These are phyloP conservation scores for Schoenoplectus tabernaemontani DNA, from an alignment of 202 grass and related monocot species.

Conservation along the genomic window DNA sequence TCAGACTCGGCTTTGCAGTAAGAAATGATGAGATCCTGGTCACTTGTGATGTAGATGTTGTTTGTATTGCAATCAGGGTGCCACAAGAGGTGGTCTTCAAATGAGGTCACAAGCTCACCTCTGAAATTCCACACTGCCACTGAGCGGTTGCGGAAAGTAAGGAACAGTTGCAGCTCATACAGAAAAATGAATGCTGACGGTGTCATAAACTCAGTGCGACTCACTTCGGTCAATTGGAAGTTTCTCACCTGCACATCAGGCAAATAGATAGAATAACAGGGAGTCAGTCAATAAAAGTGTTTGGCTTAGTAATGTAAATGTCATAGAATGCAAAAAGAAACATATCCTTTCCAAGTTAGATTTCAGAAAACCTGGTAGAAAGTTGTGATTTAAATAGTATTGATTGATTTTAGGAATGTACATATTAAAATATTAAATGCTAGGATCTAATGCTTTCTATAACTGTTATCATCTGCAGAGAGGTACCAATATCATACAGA, in stretches of 20 bases:
- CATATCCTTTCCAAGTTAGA: background rate
- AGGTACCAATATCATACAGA: background rate
- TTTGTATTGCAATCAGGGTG: conserved; percentile 92
- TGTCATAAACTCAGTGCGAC: conserved; percentile 84
- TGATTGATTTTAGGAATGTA: background rate
- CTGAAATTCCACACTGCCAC: conserved; percentile 95
- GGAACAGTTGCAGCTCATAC: conserved; percentile 72
- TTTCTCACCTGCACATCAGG: conserved; percentile 51
- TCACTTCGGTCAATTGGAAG: conserved; percentile 73
- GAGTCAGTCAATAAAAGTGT: background rate
- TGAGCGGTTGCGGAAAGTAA: conserved; percentile 69
- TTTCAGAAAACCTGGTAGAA: background rate
- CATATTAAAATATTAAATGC: background rate
- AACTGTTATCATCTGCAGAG: background rate
- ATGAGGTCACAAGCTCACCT: conserved; percentile 88
- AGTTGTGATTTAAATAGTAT: background rate
- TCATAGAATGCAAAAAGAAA: background rate
- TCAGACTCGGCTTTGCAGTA: conserved; percentile 89
- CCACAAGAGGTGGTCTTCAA: conserved; percentile 89
- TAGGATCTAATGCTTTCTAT: background rate
- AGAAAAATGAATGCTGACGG: conserved; percentile 93
- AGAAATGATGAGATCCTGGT: conserved; percentile 91
- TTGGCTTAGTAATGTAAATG: background rate
- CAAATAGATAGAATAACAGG: background rate
- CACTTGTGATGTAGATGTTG: conserved; percentile 96